Evolutionary conservation across 129 eudicot genomes (phyloP), one percentile per base, ranked within the genome.

Genomic region (Lonicera japonica): DNA sequence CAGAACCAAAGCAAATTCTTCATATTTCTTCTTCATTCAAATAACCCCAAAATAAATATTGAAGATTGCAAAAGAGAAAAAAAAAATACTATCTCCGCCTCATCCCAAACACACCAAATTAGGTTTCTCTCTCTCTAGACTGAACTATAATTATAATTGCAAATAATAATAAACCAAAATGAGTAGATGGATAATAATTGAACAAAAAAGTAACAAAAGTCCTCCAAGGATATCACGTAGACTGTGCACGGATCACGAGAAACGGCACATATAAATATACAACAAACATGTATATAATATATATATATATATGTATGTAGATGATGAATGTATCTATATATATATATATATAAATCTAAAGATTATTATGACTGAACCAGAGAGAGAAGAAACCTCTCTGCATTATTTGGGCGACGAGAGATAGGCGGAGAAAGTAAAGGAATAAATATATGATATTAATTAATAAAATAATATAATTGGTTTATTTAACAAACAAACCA

Each of bases 161-260:
- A 43, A 58, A 65, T 56, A 72, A 29, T 41, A 34, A 75, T 73
- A 51, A 51, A 56, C 66, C 38, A 69, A 69, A 70, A 65, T 75
- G 69, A 85, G 79, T 68, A 50, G 76, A 67, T 76, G 64, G 79
- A 29, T 29, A 29, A 80, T 75, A 71, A 80, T 69, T 73, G 82
- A 70, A 81, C 83, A 68, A 71, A 29, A 29, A 70, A 67, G 24
- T 72, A 65, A 78, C 73, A 70, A 82, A 64, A n/a, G n/a, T 71
- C 74, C 85, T 69, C 90, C 85, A 78, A 81, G 61, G 84, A 81
- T 70, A 70, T 87, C 83, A 78, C 76, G 71, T 58, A 73, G 78
- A 82, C 77, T 79, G 25, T 50, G 80, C 84, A 73, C 84, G 67
- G 79, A 80, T 87, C 85, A 73, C 90, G 70, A 78, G 82, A 62